Evolutionary conservation across 2,329 filamentous ascomycete genomes (phyloP).

Genomic region (Fusarium haematococcum): DNA sequence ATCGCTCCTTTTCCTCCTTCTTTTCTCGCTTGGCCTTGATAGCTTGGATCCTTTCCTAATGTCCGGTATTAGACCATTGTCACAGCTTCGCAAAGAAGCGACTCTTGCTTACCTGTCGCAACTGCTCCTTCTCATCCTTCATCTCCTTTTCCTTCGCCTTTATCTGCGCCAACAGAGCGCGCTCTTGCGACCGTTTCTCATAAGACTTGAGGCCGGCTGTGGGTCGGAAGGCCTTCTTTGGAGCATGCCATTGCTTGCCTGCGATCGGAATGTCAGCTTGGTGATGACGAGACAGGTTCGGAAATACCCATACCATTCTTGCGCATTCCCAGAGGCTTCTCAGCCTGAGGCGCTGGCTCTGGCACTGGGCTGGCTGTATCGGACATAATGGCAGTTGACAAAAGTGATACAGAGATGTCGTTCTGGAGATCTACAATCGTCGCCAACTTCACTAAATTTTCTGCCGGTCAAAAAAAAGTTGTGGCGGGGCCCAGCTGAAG

Average conservation of each 20-base stretch:
- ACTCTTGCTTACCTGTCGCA: constrained; percentile 74
- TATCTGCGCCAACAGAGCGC: constrained; percentile 77
- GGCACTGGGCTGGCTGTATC: constrained; percentile 47
- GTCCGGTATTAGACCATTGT: constrained; percentile 18
- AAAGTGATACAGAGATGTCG: constrained; percentile 17
- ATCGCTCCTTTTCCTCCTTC: constrained; percentile 94
- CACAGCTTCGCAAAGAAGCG: neutral
- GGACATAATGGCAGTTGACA: constrained; percentile 56
- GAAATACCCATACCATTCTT: constrained; percentile 76
- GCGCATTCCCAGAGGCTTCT: constrained; percentile 74
- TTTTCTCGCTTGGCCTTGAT: constrained; percentile 88
- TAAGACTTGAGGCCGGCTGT: constrained; percentile 82
- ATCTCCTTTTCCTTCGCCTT: constrained; percentile 96
- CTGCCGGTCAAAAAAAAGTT: constrained; percentile 44
- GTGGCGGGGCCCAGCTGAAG: constrained; percentile 25
- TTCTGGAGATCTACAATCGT: constrained; percentile 9
- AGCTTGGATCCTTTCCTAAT: constrained; percentile 77
- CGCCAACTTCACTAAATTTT: constrained; percentile 42
- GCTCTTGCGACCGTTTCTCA: constrained; percentile 78
- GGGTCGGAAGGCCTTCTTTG: constrained; percentile 88
- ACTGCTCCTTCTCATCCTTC: constrained; percentile 95
- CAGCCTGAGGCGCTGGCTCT: constrained; percentile 49
- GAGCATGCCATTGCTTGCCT: constrained; percentile 96
- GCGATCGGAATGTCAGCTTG: constrained; percentile 26
- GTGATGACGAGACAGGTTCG: neutral